phyloP scores from a whole-genome alignment of 768 basidiomycete species.

The Boletus insuetus region DNA sequence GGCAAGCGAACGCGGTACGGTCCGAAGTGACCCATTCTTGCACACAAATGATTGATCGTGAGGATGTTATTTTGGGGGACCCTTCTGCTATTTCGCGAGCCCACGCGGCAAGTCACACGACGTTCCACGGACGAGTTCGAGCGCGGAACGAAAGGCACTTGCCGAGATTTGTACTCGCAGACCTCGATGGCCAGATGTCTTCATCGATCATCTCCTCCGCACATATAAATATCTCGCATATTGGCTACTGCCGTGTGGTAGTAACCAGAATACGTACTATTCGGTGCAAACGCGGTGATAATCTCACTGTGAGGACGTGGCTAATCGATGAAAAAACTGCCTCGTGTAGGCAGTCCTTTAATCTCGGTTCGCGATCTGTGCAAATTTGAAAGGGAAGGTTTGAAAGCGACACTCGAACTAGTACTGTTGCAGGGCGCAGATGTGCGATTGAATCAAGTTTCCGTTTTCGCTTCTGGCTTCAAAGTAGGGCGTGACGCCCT shows the following conservation, averaged over 20 bases:
- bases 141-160: neutral
- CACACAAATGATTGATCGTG: neutral
- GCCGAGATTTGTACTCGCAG: neutral
- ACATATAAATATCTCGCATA: neutral
- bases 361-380: neutral
- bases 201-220: neutral
- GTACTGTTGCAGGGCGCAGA: neutral
- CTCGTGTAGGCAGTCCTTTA: neutral
- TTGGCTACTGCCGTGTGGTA: neutral
- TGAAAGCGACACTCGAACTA: neutral
- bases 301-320: neutral
- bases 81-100: neutral
- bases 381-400: neutral
- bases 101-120: constrained; percentile 1
- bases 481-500: neutral
- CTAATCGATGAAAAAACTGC: constrained; percentile 3
- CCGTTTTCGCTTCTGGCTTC: neutral
- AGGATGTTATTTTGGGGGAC: neutral
- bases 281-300: neutral
- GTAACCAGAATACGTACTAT: neutral
- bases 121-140: neutral
- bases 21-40: neutral
- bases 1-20: neutral
- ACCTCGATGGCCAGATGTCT: neutral
- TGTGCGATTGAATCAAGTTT: neutral